Evolutionary conservation across 179 eudicot genomes (phyloP).

Genomic region (Vitellaria paradoxa): DNA sequence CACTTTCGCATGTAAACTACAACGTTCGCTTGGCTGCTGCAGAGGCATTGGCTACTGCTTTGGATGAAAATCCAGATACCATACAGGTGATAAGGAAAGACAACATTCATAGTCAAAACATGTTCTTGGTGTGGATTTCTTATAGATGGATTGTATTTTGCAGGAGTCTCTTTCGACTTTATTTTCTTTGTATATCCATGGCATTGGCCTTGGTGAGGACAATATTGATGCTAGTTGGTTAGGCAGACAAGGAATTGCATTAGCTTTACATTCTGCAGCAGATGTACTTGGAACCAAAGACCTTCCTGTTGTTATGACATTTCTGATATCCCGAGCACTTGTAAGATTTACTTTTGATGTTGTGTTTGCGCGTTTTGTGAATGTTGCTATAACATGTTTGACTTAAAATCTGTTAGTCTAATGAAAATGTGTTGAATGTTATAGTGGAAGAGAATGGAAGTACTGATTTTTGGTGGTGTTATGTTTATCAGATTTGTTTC

Average conservation of each 20-base stretch:
- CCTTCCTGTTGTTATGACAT: slow-evolving; percentile 98
- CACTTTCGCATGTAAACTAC: slow-evolving; percentile 85
- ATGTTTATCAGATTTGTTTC: neutral
- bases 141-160: slow-evolving; percentile 12
- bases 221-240: slow-evolving; percentile 83
- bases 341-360: slow-evolving; percentile 37
- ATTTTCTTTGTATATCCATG: slow-evolving; percentile 87
- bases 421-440: neutral
- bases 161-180: slow-evolving; percentile 90
- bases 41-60: slow-evolving; percentile 90
- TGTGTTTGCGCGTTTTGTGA: slow-evolving; percentile 3
- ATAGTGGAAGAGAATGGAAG: neutral
- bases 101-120: slow-evolving; percentile 6
- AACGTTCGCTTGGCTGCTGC: slow-evolving; percentile 92
- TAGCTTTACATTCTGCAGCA: slow-evolving; percentile 82
- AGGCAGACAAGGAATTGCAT: slow-evolving; percentile 96
- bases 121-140: slow-evolving; percentile 16
- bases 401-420: neutral
- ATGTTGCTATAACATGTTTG: neutral
- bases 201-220: slow-evolving; percentile 59
- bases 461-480: neutral
- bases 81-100: slow-evolving; percentile 60
- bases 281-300: slow-evolving; percentile 94
- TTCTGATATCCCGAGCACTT: slow-evolving; percentile 93
- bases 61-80: slow-evolving; percentile 87